Evolutionary conservation across 768 basidiomycete genomes (phyloP), one percentile per base, ranked within the genome.

Genomic region (Leucogyrophana mollusca): DNA sequence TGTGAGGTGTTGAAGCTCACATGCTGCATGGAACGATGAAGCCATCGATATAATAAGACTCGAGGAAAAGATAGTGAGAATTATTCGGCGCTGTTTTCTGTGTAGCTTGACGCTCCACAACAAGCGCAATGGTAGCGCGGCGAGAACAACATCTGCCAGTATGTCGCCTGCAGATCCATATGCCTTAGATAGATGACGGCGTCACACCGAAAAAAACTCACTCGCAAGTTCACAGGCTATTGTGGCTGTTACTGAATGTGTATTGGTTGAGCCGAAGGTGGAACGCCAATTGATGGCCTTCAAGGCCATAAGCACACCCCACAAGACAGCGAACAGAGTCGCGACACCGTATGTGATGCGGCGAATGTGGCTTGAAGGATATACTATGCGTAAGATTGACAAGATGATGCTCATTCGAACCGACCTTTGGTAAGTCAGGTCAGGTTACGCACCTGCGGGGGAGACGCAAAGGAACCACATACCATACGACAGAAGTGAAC

Each of bases 351-450:
- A 14, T 9, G 24, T 35, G 20, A 57, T 30, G 20, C 14, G 20
- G 14, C 48, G 43, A 22, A 45, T 46, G 14, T 34, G 25, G 21
- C 9, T 20, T 9, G 38, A 18, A 16, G 35, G 34, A 6, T 39
- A 18, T 8, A 33, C 9, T 9, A 52, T 35, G 34, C 56, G 46
- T 16, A 50, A 37, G 9, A 47, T 27, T 18, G 56, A 48, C 39
- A 55, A 49, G 20, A 58, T 11, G 23, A 58, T 47, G 27, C 56
- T 55, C 38, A 52, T 47, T 21, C 53, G 56, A 18, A 47, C 34
- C 9, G 47, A 16, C 56, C 56, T 60, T 25, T 34, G 14, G 36
- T 16, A 41, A 30, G 27, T 30, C 13, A 30, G 27, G 13, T 30
- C 27, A 30, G 13, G 13, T 13, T 13, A 7, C 27, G 27, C n/a